Evolutionary conservation across 768 basidiomycete genomes (phyloP).

Genomic region (Suillus brevipes): DNA sequence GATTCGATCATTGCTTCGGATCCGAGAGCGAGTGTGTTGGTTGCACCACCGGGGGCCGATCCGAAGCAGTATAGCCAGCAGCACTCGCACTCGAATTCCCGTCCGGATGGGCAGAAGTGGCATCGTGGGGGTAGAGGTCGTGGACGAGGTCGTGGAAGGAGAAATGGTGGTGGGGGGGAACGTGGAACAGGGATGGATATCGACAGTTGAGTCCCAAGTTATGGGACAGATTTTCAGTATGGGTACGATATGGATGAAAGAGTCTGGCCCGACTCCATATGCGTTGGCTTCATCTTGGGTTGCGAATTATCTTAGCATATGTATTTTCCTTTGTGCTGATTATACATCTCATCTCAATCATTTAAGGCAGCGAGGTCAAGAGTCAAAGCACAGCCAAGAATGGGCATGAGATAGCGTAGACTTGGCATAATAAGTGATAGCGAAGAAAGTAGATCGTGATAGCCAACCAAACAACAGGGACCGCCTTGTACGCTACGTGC

Average conservation of each 20-base stretch:
- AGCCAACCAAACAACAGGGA: constrained; percentile 1
- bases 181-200: constrained; percentile 28
- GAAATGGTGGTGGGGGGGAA: constrained; percentile 10
- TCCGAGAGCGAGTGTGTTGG: constrained; percentile 66
- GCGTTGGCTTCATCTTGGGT: background rate
- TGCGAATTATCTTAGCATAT: constrained; percentile 2
- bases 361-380: background rate
- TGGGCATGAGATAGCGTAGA: background rate
- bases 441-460: constrained; percentile 5
- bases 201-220: constrained; percentile 21
- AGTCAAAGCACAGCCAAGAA: background rate
- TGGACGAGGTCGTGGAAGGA: constrained; percentile 21
- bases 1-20: constrained; percentile 63
- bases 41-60: constrained; percentile 68
- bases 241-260: background rate
- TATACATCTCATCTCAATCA: background rate
- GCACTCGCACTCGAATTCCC: constrained; percentile 13
- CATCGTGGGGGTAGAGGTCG: constrained; percentile 28
- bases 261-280: background rate
- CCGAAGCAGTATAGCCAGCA: constrained; percentile 52
- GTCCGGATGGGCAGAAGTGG: constrained; percentile 28
- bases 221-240: background rate
- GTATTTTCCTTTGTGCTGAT: constrained; percentile 1
- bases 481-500: background rate
- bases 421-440: background rate